These are phyloP conservation scores for Kwoniella bestiolae DNA, from an alignment of 768 basidiomycete species.

Conservation along the genomic window DNA sequence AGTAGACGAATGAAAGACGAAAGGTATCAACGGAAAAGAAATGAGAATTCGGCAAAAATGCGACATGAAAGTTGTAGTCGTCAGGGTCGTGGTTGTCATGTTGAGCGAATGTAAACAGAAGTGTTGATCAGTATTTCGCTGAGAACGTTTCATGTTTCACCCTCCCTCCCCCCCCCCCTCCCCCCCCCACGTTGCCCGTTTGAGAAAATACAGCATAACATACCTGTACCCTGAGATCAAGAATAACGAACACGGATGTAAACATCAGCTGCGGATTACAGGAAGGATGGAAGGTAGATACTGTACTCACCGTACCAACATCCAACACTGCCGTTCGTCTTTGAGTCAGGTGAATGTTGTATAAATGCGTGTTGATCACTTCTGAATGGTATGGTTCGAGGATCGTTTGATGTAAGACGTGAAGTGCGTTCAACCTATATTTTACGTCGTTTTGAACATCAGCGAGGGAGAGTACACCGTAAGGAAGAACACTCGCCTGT, in stretches of 20 bases:
- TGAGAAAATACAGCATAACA: conserved; percentile 8
- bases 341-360: conserved; percentile 31
- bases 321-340: conserved; percentile 45
- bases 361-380: conserved; percentile 28
- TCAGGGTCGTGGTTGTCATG: no score
- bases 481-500: background rate
- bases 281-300: background rate
- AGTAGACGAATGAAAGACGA: no score
- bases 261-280: no score
- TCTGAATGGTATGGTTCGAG: conserved; percentile 31
- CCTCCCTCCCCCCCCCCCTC: no score
- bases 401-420: conserved; percentile 4
- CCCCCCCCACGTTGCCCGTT: background rate
- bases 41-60: no score
- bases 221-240: conserved; percentile 31
- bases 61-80: no score
- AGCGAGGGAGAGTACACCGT: no score
- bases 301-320: conserved; percentile 43
- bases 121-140: no score
- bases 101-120: no score
- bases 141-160: background rate
- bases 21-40: no score
- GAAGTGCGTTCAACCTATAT: background rate
- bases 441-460: background rate
- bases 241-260: background rate